Evolutionary conservation across 208 protist species (phyloP), one percentile per base, ranked within the genome.

Genomic region (Phytomonas sp.): DNA sequence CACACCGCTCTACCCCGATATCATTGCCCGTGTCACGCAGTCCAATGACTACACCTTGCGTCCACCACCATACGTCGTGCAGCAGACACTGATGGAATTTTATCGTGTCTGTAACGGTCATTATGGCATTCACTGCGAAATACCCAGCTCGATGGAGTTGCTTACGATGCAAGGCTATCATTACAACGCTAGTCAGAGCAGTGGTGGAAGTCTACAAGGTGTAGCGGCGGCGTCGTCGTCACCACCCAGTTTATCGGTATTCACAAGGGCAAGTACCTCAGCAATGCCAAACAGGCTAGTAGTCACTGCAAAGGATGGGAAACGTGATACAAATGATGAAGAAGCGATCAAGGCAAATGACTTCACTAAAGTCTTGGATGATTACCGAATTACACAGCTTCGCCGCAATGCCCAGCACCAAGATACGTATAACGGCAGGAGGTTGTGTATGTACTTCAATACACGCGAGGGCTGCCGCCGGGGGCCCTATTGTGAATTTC

Each of bases 41-140:
- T 84, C 88, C 20, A 72, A 82, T 65, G 80, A 92, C 67, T 82
- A 84, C 72, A 72, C 74, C 4, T 72, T 88, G 11, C 83, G 88
- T 37, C 79, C 88, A 7, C 78, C 82, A 2, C 73, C 84, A 4
- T 80, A 86, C 65, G 78, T 89, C 20, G 75, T 86, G 37, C 85
- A 91, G 36, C 88, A 91, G 68, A 81, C 82, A n/a, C 30, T 92
- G 28, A 82, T 92, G 67, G 83, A 94, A 60, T 88, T 94, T 60
- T 94, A 94, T 71, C 77, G 79, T 15, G 75, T 76, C 9, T 77
- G 85, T 17, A 78, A 86, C 46, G 83, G 85, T 34, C 83, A 87
- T 70, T 88, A 86, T 67, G 81, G 79, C n/a, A 75, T 93, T 34
- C 34, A 75, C 46, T 76, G 67, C 6, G 64, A 83, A 34, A 73